These are phyloP conservation scores for Elymus sibiricus DNA, from an alignment of 176 grass and related monocot species.

Conservation along the genomic window DNA sequence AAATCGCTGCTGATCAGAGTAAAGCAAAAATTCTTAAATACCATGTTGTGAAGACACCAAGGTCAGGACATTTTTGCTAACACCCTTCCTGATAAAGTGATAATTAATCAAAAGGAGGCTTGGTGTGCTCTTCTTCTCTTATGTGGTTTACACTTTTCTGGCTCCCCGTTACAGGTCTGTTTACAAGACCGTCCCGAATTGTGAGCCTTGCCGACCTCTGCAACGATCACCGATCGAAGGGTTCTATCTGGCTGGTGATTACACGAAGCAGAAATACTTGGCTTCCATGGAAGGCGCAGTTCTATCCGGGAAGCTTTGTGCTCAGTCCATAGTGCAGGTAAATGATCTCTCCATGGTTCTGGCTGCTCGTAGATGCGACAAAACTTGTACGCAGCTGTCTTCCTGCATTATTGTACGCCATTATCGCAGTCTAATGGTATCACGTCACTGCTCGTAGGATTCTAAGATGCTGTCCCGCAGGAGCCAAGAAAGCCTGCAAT, in stretches of 20 bases:
- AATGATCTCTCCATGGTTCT: background rate
- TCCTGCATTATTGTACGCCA: background rate
- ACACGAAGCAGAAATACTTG: conserved; percentile 98
- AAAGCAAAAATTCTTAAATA: conserved; percentile 95
- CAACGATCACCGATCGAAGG: conserved; percentile 93
- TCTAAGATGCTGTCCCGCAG: conserved; percentile 43
- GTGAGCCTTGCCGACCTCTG: conserved; percentile 79
- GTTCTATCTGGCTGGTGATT: conserved; percentile 86
- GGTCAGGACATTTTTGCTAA: conserved; percentile 41
- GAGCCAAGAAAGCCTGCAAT: conserved; percentile 33
- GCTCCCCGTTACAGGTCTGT: conserved; percentile 62
- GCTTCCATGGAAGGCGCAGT: conserved; percentile 98
- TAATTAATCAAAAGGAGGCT: background rate
- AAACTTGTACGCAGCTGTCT: background rate
- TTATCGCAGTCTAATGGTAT: conserved; percentile 11
- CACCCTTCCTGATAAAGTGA: background rate
- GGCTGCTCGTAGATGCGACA: background rate
- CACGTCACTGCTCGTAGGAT: conserved; percentile 51
- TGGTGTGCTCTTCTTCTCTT: background rate
- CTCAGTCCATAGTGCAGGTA: conserved; percentile 86
- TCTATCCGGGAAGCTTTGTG: conserved; percentile 83
- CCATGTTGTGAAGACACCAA: conserved; percentile 89
- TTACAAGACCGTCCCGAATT: conserved; percentile 89
- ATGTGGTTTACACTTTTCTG: background rate
- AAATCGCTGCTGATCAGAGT: conserved; percentile 89